Evolutionary conservation across 495 filamentous ascomycete genomes (phyloP).

Genomic region (Aspergillus avenaceus): DNA sequence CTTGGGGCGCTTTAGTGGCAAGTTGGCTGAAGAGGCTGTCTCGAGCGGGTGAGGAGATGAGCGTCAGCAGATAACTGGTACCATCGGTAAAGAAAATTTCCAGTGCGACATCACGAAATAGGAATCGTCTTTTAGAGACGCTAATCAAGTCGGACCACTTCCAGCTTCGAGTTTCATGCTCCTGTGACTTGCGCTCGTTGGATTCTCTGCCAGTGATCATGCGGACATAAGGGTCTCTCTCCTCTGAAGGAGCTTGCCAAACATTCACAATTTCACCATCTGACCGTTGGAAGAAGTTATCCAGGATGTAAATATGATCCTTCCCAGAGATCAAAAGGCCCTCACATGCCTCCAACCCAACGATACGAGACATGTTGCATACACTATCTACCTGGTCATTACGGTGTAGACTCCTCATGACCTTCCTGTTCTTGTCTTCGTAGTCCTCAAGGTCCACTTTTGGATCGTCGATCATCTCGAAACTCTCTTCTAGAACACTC

Average conservation of each 20-base stretch:
- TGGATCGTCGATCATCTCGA: slow-evolving; percentile 88
- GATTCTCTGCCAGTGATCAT: slow-evolving; percentile 82
- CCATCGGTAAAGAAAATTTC: slow-evolving; percentile 97
- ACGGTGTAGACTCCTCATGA: slow-evolving; percentile 89
- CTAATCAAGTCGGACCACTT: slow-evolving; percentile 91
- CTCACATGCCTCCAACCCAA: slow-evolving; percentile 88
- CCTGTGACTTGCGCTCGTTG: slow-evolving; percentile 53
- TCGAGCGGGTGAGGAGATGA: slow-evolving; percentile 64
- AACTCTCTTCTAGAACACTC: slow-evolving; percentile 70
- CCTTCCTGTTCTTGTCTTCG: slow-evolving; percentile 96
- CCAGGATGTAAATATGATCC: slow-evolving; percentile 85
- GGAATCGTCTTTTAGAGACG: slow-evolving; percentile 91
- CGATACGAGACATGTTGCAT: slow-evolving; percentile 90
- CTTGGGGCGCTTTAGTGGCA: slow-evolving; percentile 71
- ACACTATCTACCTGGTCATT: slow-evolving; percentile 91
- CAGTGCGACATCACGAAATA: slow-evolving; percentile 92
- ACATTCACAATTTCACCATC: slow-evolving; percentile 97
- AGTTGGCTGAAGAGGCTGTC: slow-evolving; percentile 77
- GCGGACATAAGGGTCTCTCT: slow-evolving; percentile 90
- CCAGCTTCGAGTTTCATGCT: slow-evolving; percentile 86
- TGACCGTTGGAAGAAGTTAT: slow-evolving; percentile 88
- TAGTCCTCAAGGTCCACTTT: slow-evolving; percentile 79
- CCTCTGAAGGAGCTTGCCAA: slow-evolving; percentile 85
- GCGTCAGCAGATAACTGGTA: slow-evolving; percentile 86
- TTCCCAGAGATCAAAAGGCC: slow-evolving; percentile 93